Percentiles rank a stretch among this genome's conserved stretches.
Evolutionary conservation across 176 grass and related monocot species (phyloP).

Genomic region (Typha latifolia): DNA sequence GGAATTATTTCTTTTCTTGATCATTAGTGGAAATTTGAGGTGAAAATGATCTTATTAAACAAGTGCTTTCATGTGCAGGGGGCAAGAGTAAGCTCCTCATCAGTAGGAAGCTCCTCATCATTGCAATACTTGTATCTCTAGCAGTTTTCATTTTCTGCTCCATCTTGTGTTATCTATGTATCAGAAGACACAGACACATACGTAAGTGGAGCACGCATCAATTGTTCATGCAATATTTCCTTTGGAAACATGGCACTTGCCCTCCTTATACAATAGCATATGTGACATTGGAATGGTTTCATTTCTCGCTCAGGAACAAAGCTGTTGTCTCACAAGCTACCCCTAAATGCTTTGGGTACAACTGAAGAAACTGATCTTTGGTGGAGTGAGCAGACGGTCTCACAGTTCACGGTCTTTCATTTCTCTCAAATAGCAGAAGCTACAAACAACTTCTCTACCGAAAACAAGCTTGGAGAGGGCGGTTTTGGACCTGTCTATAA

Average conservation of each 20-base stretch:
- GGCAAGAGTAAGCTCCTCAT: background rate
- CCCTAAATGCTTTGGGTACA: background rate
- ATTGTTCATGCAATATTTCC: background rate
- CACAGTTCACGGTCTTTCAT: background rate
- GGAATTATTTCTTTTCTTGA: background rate
- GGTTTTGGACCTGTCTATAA: constrained; percentile 19
- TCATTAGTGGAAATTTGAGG: background rate
- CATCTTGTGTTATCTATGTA: constrained; percentile 15
- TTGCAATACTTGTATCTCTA: constrained; percentile 1
- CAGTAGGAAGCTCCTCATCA: background rate
- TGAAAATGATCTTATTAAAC: background rate
- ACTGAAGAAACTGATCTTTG: background rate
- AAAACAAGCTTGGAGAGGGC: constrained; percentile 19
- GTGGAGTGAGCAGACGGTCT: background rate
- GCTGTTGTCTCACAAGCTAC: background rate
- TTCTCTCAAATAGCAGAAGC: background rate
- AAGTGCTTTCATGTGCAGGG: background rate
- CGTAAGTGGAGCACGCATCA: background rate
- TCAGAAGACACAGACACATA: constrained; percentile 22
- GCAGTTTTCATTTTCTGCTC: constrained; percentile 20
- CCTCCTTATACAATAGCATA: background rate
- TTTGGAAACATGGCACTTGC: background rate
- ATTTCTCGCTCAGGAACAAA: constrained; percentile 1
- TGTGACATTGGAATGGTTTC: background rate
- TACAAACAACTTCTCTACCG: constrained; percentile 1